These are phyloP conservation scores for Ceratocystis variospora DNA, from an alignment of 2,329 filamentous ascomycete genomes.

Conservation along the genomic window DNA sequence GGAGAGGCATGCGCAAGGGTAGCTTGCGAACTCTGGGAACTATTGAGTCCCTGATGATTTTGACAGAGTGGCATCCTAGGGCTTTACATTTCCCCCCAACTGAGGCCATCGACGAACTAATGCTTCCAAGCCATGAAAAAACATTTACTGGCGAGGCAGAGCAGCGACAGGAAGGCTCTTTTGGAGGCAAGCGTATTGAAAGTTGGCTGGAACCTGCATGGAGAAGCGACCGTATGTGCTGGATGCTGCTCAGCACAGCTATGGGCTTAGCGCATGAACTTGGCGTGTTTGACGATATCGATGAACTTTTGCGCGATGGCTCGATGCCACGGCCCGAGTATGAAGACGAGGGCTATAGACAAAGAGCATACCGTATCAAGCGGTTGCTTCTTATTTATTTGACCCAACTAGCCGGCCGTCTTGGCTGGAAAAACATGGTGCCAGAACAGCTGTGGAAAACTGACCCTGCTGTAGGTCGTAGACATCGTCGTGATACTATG, in stretches of 20 bases:
- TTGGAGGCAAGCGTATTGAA: constrained; percentile 74
- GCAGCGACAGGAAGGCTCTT: constrained; percentile 26
- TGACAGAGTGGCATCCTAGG: constrained; percentile 94
- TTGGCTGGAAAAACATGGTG: constrained; percentile 90
- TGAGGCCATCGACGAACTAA: constrained; percentile 56
- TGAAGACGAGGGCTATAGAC: constrained; percentile 62
- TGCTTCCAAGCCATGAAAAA: constrained; percentile 46
- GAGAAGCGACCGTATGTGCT: constrained; percentile 90
- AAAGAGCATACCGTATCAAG: constrained; percentile 68
- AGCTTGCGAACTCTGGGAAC: constrained; percentile 83
- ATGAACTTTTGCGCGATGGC: constrained; percentile 49
- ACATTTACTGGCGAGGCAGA: constrained; percentile 30
- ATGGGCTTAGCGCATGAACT: constrained; percentile 85
- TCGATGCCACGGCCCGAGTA: constrained; percentile 50
- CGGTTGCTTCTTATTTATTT: constrained; percentile 80
- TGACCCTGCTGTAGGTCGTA: constrained; percentile 42
- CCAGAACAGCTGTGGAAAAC: constrained; percentile 50
- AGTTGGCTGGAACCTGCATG: constrained; percentile 95
- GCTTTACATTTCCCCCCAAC: constrained; percentile 86
- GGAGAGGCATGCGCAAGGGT: constrained; percentile 57
- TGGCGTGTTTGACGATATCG: constrained; percentile 85
- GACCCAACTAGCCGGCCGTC: constrained; percentile 79
- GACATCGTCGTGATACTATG: constrained; percentile 31
- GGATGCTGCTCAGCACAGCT: constrained; percentile 90
- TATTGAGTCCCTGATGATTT: constrained; percentile 81